A percentile compares a stretch with the other conserved stretches of the same genome.
Evolutionary conservation across 1,139 yeast species (phyloP).

Genomic region (Pneumocystis wakefieldiae): DNA sequence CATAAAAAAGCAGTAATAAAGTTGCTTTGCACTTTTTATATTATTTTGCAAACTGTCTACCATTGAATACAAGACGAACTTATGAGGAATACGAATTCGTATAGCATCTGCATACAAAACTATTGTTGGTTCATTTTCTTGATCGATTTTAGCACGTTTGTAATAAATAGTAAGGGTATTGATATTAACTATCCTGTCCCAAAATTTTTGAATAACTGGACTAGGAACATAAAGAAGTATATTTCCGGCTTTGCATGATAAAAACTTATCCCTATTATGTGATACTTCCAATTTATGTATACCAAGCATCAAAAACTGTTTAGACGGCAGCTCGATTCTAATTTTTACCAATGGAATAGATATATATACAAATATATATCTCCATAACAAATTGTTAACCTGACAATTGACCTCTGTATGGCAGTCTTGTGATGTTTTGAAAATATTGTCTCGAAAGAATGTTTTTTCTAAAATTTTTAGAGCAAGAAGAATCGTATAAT

Average conservation of each 20-base stretch:
- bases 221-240: slow-evolving; percentile 39
- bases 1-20: slow-evolving; percentile 36
- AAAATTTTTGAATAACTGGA: slow-evolving; percentile 35
- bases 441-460: slow-evolving; percentile 2
- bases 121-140: not conserved
- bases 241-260: slow-evolving; percentile 25
- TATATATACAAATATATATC: slow-evolving; percentile 26
- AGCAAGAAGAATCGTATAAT: slow-evolving; percentile 13
- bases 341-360: slow-evolving; percentile 30
- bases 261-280: slow-evolving; percentile 23
- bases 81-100: slow-evolving; percentile 39
- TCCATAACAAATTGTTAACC: slow-evolving; percentile 5
- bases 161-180: slow-evolving; percentile 18
- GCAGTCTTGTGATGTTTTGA: not conserved
- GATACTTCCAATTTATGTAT: slow-evolving; percentile 28
- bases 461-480: slow-evolving; percentile 8
- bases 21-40: slow-evolving; percentile 44
- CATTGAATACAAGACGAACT: slow-evolving; percentile 48
- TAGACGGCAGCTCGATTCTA: slow-evolving; percentile 36
- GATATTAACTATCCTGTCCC: slow-evolving; percentile 28
- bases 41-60: slow-evolving; percentile 51
- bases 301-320: slow-evolving; percentile 39
- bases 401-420: not conserved
- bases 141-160: slow-evolving; percentile 13
- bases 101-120: slow-evolving; percentile 19